Evolutionary conservation across 345 rosid genomes (phyloP).

Genomic region (Cochlearia excelsa): DNA sequence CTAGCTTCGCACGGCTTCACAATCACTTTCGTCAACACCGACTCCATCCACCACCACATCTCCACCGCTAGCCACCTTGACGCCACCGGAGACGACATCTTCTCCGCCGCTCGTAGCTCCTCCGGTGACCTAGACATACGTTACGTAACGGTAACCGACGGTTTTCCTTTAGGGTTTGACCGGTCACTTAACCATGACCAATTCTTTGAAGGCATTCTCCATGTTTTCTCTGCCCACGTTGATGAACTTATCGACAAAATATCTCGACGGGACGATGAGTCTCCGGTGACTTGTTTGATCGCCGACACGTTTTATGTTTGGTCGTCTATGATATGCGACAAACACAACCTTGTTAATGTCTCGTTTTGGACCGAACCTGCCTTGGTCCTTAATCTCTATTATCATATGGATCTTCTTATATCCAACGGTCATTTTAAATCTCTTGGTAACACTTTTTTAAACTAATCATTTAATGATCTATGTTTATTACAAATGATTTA

Average conservation of each 20-base stretch:
- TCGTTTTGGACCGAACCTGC: conserved; percentile 76
- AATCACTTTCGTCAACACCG: conserved; percentile 68
- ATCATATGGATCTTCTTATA: conserved; percentile 53
- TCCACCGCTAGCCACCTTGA: conserved; percentile 29
- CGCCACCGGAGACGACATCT: conserved; percentile 32
- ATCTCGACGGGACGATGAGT: conserved; percentile 30
- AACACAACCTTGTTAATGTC: conserved; percentile 47
- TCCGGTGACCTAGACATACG: conserved; percentile 47
- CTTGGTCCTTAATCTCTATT: conserved; percentile 52
- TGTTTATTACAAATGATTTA: too few relatives aligned
- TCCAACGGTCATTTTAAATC: conserved; percentile 54
- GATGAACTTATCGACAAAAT: conserved; percentile 42
- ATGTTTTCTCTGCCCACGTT: conserved; percentile 53
- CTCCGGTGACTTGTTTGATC: conserved; percentile 46
- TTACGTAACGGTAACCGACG: conserved; percentile 53
- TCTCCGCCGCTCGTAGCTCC: conserved; percentile 35
- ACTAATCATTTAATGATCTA: background rate
- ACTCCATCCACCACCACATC: conserved; percentile 52
- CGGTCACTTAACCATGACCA: conserved; percentile 60
- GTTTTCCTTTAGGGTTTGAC: conserved; percentile 54
- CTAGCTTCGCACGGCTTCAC: conserved; percentile 72
- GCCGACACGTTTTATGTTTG: conserved; percentile 65
- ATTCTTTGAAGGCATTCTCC: conserved; percentile 50
- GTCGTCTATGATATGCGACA: conserved; percentile 49
- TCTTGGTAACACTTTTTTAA: conserved; percentile 34